Conservation (phyloP, 2,329 filamentous ascomycete species). For the Neoascochyta sp. region DNA sequence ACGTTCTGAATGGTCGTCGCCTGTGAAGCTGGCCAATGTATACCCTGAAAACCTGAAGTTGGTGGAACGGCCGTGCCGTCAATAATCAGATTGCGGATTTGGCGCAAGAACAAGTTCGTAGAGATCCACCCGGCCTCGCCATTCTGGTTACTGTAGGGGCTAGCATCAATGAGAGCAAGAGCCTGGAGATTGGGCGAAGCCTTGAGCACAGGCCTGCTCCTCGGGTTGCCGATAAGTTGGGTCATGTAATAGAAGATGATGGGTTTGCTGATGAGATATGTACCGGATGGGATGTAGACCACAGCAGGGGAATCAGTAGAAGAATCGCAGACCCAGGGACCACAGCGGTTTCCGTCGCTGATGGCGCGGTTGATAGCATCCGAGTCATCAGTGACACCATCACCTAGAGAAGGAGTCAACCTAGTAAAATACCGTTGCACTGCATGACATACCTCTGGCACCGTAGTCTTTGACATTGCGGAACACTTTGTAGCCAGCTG, state of each 20-base stretch:
- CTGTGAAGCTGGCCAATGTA: conserved; percentile 49
- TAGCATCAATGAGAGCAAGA: conserved; percentile 57
- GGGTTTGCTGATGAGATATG: conserved; percentile 49
- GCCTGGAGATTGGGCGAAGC: conserved; percentile 52
- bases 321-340: conserved; percentile 42
- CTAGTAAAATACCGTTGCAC: too few species aligned
- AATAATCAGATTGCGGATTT: conserved; percentile 62
- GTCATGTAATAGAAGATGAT: conserved; percentile 64
- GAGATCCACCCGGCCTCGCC: conserved; percentile 45
- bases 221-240: conserved; percentile 59
- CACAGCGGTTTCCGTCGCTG: conserved; percentile 43
- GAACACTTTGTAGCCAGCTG: conserved; percentile 42
- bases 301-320: conserved; percentile 54
- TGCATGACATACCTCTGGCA: conserved; percentile 34
- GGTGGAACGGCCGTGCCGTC: conserved; percentile 54
- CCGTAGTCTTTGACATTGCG: conserved; percentile 47
- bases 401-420: conserved; percentile 29
- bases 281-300: conserved; percentile 58
- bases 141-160: conserved; percentile 46
- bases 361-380: conserved; percentile 54
- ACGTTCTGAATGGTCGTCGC: conserved; percentile 48
- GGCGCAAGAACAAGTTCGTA: conserved; percentile 62
- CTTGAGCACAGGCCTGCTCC: conserved; percentile 53
- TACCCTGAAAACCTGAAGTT: conserved; percentile 44
- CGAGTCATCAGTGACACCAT: conserved; percentile 47